These are phyloP conservation scores for Thraustotheca clavata DNA, from an alignment of 352 stramenopile genomes.

Conservation along the genomic window DNA sequence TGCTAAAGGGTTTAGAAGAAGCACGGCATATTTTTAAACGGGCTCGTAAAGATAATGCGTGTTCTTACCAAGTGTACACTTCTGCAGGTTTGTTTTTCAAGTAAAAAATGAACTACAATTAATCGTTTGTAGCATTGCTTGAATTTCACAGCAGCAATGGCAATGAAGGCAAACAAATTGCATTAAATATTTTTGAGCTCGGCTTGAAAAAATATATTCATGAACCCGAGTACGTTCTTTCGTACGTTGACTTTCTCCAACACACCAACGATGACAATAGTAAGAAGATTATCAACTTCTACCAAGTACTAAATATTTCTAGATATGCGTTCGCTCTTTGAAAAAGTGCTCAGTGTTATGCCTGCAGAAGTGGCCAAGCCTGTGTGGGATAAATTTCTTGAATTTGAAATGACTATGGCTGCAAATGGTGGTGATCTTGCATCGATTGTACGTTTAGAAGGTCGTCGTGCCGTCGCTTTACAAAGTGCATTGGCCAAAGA, in stretches of 20 bases:
- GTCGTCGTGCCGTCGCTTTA: conserved; percentile 64
- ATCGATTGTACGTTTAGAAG: conserved; percentile 76
- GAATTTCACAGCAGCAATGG: conserved; percentile 84
- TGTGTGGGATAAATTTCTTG: conserved; percentile 81
- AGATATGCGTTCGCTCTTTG: conserved; percentile 85
- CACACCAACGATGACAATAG: conserved; percentile 87
- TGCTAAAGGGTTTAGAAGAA: conserved; percentile 41
- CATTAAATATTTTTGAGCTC: conserved; percentile 84
- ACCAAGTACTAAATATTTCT: conserved; percentile 5
- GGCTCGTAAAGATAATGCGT: conserved; percentile 72
- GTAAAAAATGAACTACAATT: neutral
- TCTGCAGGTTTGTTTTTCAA: conserved; percentile 44
- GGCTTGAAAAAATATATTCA: conserved; percentile 85
- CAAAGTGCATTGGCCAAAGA: conserved; percentile 6
- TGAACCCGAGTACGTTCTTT: conserved; percentile 71
- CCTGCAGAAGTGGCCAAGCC: conserved; percentile 63
- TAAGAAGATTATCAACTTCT: conserved; percentile 28
- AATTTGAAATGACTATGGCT: conserved; percentile 83
- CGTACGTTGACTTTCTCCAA: conserved; percentile 78
- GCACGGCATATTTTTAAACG: conserved; percentile 74
- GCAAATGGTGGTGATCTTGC: conserved; percentile 73
- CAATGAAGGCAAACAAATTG: conserved; percentile 74
- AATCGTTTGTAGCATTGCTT: conserved; percentile 40
- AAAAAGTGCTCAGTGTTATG: conserved; percentile 84
- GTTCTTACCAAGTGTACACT: conserved; percentile 76